Conservation (phyloP, 768 basidiomycete genomes). For the Gymnopilus junonius region DNA sequence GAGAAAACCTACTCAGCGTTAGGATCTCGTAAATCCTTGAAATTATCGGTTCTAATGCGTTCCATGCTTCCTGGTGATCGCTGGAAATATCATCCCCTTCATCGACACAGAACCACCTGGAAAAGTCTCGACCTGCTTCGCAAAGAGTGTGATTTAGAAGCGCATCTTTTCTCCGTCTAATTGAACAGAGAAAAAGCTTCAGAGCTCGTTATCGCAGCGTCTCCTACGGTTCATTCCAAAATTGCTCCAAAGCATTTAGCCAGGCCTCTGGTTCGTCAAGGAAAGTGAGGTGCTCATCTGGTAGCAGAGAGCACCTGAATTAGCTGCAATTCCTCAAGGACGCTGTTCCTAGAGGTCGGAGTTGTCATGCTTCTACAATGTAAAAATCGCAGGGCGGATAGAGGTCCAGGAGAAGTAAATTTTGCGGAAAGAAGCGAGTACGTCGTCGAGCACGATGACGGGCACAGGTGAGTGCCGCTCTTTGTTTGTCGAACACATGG, state of each 20-base stretch:
- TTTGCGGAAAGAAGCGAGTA: no score
- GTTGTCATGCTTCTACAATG: neutral
- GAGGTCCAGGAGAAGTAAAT: no score
- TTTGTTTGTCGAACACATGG: no score
- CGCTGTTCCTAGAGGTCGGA: neutral
- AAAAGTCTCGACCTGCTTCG: neutral
- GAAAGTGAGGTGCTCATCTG: constrained; percentile 57
- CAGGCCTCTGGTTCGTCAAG: constrained; percentile 39
- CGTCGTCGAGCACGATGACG: no score
- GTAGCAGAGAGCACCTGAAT: constrained; percentile 66
- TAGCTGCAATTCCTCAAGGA: constrained; percentile 59
- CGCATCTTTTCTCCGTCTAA: constrained; percentile 30
- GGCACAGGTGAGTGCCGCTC: no score
- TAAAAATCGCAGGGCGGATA: no score
- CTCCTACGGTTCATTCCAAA: neutral
- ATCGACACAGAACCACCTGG: constrained; percentile 33
- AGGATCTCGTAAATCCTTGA: constrained; percentile 32
- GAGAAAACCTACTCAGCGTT: constrained; percentile 34
- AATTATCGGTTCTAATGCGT: constrained; percentile 38
- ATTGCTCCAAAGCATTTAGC: constrained; percentile 25
- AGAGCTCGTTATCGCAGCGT: neutral
- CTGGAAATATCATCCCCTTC: constrained; percentile 49
- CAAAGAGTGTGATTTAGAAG: constrained; percentile 39
- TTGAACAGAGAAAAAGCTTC: constrained; percentile 36
- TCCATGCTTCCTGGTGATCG: constrained; percentile 55